Evolutionary conservation across 2,329 filamentous ascomycete genomes (phyloP).

Genomic region (Cladophialophora carrionii): DNA sequence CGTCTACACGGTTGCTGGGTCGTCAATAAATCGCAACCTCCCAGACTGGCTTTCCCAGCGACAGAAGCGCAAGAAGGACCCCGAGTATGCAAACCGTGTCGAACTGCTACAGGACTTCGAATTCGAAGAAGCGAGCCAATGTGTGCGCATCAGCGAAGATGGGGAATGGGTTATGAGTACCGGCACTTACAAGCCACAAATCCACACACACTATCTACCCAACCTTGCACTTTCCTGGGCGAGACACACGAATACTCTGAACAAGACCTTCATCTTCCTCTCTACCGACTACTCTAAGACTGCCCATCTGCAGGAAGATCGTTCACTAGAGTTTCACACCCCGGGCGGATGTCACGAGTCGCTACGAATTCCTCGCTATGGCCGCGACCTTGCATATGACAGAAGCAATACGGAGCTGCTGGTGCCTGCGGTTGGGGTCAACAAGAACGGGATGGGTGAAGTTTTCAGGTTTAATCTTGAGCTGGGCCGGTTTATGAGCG

Average conservation of each 20-base stretch:
- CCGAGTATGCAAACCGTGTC: conserved; percentile 89
- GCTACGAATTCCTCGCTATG: conserved; percentile 88
- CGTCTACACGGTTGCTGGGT: conserved; percentile 93
- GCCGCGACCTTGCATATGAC: conserved; percentile 85
- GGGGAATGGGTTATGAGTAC: conserved; percentile 97
- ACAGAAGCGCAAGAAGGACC: conserved; percentile 88
- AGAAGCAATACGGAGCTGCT: conserved; percentile 79
- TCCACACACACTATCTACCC: conserved; percentile 92
- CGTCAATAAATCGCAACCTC: conserved; percentile 80
- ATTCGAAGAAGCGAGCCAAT: conserved; percentile 92
- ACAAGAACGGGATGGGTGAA: conserved; percentile 82
- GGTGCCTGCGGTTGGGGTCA: conserved; percentile 84
- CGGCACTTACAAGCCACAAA: conserved; percentile 76
- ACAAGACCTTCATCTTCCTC: conserved; percentile 86
- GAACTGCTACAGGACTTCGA: conserved; percentile 97
- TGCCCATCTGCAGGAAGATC: conserved; percentile 87
- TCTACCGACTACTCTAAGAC: conserved; percentile 93
- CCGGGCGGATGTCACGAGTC: conserved; percentile 84
- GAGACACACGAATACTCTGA: conserved; percentile 87
- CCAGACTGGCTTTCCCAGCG: conserved; percentile 94
- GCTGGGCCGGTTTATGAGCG: conserved; percentile 88
- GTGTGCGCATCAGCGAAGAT: conserved; percentile 88
- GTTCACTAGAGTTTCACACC: conserved; percentile 90
- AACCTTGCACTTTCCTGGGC: conserved; percentile 92
- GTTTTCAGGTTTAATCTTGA: conserved; percentile 93